These are phyloP conservation scores for Coemansia sp. DNA, from an alignment of 371 early-diverging fungal species.

Conservation along the genomic window DNA sequence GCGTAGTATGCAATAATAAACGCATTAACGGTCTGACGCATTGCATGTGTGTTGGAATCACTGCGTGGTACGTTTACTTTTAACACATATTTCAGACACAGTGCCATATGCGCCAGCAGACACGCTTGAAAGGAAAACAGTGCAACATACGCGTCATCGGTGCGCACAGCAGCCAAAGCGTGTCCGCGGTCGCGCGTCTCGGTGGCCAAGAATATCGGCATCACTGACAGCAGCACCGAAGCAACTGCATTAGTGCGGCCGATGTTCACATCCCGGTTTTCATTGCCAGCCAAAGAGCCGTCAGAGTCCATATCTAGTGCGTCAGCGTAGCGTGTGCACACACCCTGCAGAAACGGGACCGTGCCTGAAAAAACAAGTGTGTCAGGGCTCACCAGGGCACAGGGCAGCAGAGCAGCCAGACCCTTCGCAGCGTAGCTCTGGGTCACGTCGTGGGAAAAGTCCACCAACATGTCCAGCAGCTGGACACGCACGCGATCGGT, in stretches of 20 bases:
- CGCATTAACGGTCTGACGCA: conserved; percentile 10
- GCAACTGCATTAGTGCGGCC: not conserved
- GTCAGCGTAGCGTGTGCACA: conserved; percentile 2
- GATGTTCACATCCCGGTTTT: not conserved
- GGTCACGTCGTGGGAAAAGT: conserved; percentile 10
- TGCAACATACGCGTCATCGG: conserved; percentile 1
- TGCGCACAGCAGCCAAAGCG: conserved; percentile 4
- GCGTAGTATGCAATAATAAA: conserved; percentile 20
- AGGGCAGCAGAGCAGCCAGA: conserved; percentile 28
- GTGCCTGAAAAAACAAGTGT: conserved; percentile 5
- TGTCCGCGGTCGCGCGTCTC: conserved; percentile 12
- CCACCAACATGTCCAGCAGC: conserved; percentile 15
- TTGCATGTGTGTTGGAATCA: not conserved
- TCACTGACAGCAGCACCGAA: conserved; percentile 19
- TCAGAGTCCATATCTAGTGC: not conserved
- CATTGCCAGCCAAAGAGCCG: not conserved
- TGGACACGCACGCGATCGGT: not conserved
- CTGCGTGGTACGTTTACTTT: not conserved
- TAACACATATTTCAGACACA: conserved; percentile 18
- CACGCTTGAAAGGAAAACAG: conserved; percentile 19
- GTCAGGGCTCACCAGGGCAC: not conserved
- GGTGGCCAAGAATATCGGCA: conserved; percentile 24
- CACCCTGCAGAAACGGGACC: conserved; percentile 11
- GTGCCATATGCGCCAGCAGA: conserved; percentile 26
- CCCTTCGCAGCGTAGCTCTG: conserved; percentile 41